Base-by-base conservation (phyloP, 352 stramenopile genomes). In the Thalassiosira mediterranea region DNA sequence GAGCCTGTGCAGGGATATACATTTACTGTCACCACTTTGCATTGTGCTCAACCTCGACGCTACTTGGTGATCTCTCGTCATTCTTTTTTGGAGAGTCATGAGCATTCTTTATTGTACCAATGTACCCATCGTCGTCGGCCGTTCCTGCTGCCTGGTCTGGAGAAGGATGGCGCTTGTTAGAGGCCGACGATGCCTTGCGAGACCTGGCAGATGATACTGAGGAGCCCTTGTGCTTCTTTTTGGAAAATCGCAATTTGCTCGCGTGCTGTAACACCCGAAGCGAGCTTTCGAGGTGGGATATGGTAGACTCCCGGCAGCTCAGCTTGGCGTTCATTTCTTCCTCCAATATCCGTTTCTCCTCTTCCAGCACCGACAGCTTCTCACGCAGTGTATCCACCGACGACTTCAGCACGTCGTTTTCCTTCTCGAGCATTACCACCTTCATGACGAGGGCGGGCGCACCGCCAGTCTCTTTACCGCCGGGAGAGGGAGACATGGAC, bases 341-440 rank as follows among this genome's bases (percentile, higher is more conserved):
- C n/a, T 72, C 63, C 19, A 76, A 51, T n/a, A 76, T 76, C 4
- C 59, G 3, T 53, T 81, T 81, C 21, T 81, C 72, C 47, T 81
- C 58, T 61, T 76, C 72, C 44, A 81, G 51, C 29, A 70, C 15
- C 4, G 64, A 56, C 51, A 81, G 65, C 31, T 46, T 54, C 52
- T 71, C 46, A n/a, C 65, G 64, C 7, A 81, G 53, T 13, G 72
- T 65, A 8, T 68, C 51, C 15, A 81, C 52, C 4, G 47, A 67
- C 4, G 37, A 67, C 56, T 76, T 52, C n/a, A 81, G 53, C 0
- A 81, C 72, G 47, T 49, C 62, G 40, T 81, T 81, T 5, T 58
- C 65, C n/a, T 73, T 81, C 60, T 81, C 59, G 2, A 81, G 44
- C 72, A 81, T 81, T 17, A 66, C 64, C 8, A 81, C 64, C 34